Conservation (phyloP, 2,329 filamentous ascomycete genomes). For the Reticulascus tulasneorum region DNA sequence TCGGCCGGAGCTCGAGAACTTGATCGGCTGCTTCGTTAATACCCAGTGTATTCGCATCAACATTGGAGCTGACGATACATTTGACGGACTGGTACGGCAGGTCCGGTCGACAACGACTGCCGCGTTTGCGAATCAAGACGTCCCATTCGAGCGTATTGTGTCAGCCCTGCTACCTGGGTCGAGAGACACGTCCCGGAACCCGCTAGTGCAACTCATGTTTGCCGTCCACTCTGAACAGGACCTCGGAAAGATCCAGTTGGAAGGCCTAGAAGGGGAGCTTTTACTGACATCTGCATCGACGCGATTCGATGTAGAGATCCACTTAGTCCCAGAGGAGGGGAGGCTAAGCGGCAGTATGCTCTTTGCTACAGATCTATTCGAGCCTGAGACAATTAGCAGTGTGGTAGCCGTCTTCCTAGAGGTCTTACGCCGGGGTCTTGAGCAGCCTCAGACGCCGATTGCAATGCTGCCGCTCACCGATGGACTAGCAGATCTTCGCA, state of each 20-base stretch:
- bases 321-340: conserved; percentile 16
- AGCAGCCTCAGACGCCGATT: neutral
- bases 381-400: conserved; percentile 16
- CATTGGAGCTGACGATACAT: neutral
- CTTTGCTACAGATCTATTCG: conserved; percentile 11
- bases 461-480: neutral
- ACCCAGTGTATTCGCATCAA: conserved; percentile 16
- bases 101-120: conserved; percentile 3
- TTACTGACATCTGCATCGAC: conserved; percentile 3
- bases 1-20: conserved; percentile 5
- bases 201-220: conserved; percentile 4
- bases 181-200: conserved; percentile 4
- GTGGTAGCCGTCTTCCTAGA: conserved; percentile 10
- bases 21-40: conserved; percentile 22
- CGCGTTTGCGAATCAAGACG: conserved; percentile 17
- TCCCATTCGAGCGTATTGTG: conserved; percentile 5
- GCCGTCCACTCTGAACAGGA: conserved; percentile 1
- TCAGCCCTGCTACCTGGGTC: neutral
- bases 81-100: neutral
- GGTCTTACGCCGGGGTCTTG: neutral
- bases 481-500: conserved; percentile 3
- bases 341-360: conserved; percentile 9
- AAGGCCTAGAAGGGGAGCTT: neutral
- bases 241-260: conserved; percentile 1
- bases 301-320: conserved; percentile 9